Percentiles rank a stretch among this genome's conserved stretches.
Evolutionary conservation across 192 early-diverging fungal species (phyloP).

Genomic region (Rhizophagus sp.): DNA sequence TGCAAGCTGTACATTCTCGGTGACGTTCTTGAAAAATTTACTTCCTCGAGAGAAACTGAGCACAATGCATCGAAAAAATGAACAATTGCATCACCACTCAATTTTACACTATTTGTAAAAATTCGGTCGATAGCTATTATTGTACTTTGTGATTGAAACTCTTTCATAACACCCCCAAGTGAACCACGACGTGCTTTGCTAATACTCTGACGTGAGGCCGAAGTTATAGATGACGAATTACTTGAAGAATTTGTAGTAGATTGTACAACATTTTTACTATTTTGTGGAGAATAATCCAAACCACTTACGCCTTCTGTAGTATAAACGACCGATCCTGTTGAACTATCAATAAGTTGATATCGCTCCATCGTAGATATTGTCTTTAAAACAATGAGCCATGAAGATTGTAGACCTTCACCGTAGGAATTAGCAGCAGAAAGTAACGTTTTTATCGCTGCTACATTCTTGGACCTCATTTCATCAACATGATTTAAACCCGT

Average conservation of each 20-base stretch:
- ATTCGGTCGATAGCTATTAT: conserved; percentile 87
- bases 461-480: conserved; percentile 88
- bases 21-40: conserved; percentile 58
- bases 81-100: conserved; percentile 82
- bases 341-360: conserved; percentile 70
- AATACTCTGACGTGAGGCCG: conserved; percentile 24
- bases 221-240: not conserved
- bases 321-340: conserved; percentile 42
- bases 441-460: conserved; percentile 83
- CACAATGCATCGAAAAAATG: conserved; percentile 88
- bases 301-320: conserved; percentile 40
- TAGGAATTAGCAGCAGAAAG: conserved; percentile 72
- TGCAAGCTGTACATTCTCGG: conserved; percentile 90
- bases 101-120: conserved; percentile 74
- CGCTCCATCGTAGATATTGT: conserved; percentile 88
- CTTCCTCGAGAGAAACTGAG: conserved; percentile 86
- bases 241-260: conserved; percentile 8
- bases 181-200: conserved; percentile 39
- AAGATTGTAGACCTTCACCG: conserved; percentile 61
- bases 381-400: conserved; percentile 82
- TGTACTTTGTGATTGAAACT: conserved; percentile 73
- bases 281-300: conserved; percentile 42
- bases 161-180: conserved; percentile 51
- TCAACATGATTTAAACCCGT: conserved; percentile 81
- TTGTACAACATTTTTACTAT: conserved; percentile 7